Evolutionary conservation across 768 basidiomycete genomes (phyloP), one percentile per base, ranked within the genome.

Genomic region (Termitomyces sp.): DNA sequence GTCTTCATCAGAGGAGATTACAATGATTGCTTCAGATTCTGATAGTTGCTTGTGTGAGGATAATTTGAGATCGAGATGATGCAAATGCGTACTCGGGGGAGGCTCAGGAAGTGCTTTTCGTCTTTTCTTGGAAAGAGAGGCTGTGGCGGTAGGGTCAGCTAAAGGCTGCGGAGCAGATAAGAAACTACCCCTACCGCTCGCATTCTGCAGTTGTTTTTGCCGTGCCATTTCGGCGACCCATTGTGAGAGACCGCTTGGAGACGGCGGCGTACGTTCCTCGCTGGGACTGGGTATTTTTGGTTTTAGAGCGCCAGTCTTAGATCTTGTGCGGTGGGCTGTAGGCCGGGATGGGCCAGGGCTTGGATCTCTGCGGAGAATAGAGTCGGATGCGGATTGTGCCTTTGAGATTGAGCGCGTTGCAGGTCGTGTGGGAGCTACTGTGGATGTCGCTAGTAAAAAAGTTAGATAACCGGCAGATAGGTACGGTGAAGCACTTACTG

Each of bases 201-300:
- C 3, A 43, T 12, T 20, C n/a, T 43, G 2, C 42, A 15, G 4
- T 5, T n/a, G 10, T 25, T 56, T 42, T 43, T 32, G 1, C 8
- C 11, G 47, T 38, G 43, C 14, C 31, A 14, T 17, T 42, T 38
- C 47, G 2, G 59, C 34, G 7, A 47, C 32, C 58, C 43, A 62
- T 60, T 48, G 59, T 5, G 59, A 49, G 25, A 65, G 38, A 2
- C 63, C 57, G 3, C 12, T 15, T 0, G 40, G 46, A 17, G 61
- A 57, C 12, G 57, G 57, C 1, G 59, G 57, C 6, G 62, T 53
- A 40, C 25, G 20, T 10, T 64, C 60, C 10, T 56, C 54, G 20
- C 46, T 36, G n/a, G 43, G 31, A 25, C 43, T 57, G 20, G 31
- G 20, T 12, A 42, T 60, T 15, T 57, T 48, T 3, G 45, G 12